Conservation (phyloP, 208 protist genomes). For the Trypanosoma cruzi region DNA sequence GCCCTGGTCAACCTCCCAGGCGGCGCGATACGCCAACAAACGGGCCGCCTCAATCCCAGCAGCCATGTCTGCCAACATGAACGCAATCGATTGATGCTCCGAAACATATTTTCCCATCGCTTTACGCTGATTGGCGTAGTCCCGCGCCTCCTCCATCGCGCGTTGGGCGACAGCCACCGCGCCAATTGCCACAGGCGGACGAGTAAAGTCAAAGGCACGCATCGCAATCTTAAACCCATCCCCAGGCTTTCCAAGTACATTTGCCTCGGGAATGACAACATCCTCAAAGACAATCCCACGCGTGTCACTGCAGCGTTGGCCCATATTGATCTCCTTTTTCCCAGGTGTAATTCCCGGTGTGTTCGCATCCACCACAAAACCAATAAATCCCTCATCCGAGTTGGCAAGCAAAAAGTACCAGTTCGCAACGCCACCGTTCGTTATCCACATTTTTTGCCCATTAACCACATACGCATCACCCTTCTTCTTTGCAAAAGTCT, state of each 20-base stretch:
- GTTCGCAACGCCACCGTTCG: constrained; percentile 91
- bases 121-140: constrained; percentile 80
- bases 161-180: constrained; percentile 87
- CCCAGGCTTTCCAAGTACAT: constrained; percentile 72
- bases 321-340: constrained; percentile 92
- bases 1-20: constrained; percentile 82
- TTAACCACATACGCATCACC: constrained; percentile 91
- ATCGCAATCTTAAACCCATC: constrained; percentile 90
- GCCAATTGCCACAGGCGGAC: constrained; percentile 77
- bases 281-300: constrained; percentile 92
- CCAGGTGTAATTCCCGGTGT: constrained; percentile 77
- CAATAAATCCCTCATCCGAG: constrained; percentile 77
- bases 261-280: constrained; percentile 83
- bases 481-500: constrained; percentile 86
- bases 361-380: constrained; percentile 90
- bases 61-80: constrained; percentile 93
- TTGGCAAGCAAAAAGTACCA: constrained; percentile 93
- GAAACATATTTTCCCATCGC: constrained; percentile 84
- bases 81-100: constrained; percentile 86
- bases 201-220: constrained; percentile 89
- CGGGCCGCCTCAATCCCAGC: constrained; percentile 84
- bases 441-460: constrained; percentile 96
- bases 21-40: constrained; percentile 70
- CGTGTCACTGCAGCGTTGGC: constrained; percentile 92
- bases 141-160: constrained; percentile 77